These are phyloP conservation scores for Baorangia bicolor DNA, from an alignment of 768 basidiomycete species.

Conservation along the genomic window DNA sequence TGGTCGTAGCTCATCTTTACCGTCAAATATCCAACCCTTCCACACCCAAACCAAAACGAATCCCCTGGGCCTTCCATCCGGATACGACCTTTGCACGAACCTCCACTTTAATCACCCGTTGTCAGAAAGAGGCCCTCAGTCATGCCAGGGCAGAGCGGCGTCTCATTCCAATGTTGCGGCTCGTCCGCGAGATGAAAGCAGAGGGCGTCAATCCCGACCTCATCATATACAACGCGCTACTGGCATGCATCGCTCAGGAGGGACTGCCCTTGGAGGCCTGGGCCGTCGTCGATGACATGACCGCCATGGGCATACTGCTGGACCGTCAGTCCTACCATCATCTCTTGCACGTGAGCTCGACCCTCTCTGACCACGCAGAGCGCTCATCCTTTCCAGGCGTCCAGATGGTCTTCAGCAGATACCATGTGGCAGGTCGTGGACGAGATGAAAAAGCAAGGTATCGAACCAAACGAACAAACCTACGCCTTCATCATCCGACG, in stretches of 20 bases:
- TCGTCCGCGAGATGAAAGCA: slow-evolving; percentile 58
- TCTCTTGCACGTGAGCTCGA: slow-evolving; percentile 54
- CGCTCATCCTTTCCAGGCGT: slow-evolving; percentile 42
- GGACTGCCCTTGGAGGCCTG: slow-evolving; percentile 50
- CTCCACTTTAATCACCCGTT: slow-evolving; percentile 27
- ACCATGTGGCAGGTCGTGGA: slow-evolving; percentile 50
- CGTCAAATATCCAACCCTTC: slow-evolving; percentile 6
- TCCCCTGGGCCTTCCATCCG: slow-evolving; percentile 29
- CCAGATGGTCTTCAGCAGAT: slow-evolving; percentile 36
- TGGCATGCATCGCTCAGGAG: slow-evolving; percentile 47
- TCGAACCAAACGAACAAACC: slow-evolving; percentile 51
- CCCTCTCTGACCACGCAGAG: not conserved
- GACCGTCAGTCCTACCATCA: slow-evolving; percentile 54
- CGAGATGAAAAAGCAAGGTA: slow-evolving; percentile 50
- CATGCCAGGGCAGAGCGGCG: slow-evolving; percentile 37
- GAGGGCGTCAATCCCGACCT: slow-evolving; percentile 51
- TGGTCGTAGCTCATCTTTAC: not conserved
- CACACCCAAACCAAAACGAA: not conserved
- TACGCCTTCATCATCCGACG: slow-evolving; percentile 55
- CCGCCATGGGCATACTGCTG: slow-evolving; percentile 46
- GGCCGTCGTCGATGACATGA: slow-evolving; percentile 73
- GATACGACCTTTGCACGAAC: slow-evolving; percentile 28
- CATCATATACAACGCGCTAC: slow-evolving; percentile 55
- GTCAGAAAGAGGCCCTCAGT: slow-evolving; percentile 32
- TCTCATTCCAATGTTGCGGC: slow-evolving; percentile 41